These are phyloP conservation scores for Colletotrichum kahawae DNA, from an alignment of 2,329 filamentous ascomycete genomes.

Conservation along the genomic window DNA sequence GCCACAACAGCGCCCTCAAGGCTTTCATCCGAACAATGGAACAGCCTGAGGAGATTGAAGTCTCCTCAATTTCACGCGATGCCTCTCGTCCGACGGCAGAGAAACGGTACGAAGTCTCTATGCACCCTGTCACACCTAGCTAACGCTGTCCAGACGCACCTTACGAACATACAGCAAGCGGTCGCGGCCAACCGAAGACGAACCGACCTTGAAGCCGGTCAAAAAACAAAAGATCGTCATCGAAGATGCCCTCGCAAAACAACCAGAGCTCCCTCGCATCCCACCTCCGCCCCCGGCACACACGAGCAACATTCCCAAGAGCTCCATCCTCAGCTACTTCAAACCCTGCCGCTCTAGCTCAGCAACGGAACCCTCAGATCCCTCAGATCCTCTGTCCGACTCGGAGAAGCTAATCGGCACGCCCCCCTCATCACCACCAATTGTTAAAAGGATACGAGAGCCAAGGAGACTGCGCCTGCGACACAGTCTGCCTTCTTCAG, in stretches of 20 bases:
- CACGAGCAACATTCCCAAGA: slow-evolving; percentile 28
- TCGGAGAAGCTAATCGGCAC: slow-evolving; percentile 22
- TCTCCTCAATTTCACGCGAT: not conserved
- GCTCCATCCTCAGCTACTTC: slow-evolving; percentile 47
- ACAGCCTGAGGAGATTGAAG: not conserved
- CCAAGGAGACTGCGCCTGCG: slow-evolving; percentile 22
- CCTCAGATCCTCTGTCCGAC: slow-evolving; percentile 11
- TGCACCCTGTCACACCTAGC: too few species aligned
- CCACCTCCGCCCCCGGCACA: not conserved
- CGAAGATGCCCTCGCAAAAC: slow-evolving; percentile 23
- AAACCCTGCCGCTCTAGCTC: slow-evolving; percentile 31
- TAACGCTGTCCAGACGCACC: not conserved
- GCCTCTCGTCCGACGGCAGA: not conserved
- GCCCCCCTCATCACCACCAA: slow-evolving; percentile 27
- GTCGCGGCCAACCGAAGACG: not conserved
- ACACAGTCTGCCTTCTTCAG: not conserved
- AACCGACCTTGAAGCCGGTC: not conserved
- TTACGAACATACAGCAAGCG: slow-evolving; percentile 47
- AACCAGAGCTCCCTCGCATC: not conserved
- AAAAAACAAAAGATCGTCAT: slow-evolving; percentile 24
- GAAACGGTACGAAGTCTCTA: not conserved
- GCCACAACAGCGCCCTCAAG: not conserved
- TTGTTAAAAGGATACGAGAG: slow-evolving; percentile 7
- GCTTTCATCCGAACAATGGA: not conserved
- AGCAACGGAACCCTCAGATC: slow-evolving; percentile 1